Conservation (phyloP, 2,329 filamentous ascomycete genomes). For the Aspergillus sp. region DNA sequence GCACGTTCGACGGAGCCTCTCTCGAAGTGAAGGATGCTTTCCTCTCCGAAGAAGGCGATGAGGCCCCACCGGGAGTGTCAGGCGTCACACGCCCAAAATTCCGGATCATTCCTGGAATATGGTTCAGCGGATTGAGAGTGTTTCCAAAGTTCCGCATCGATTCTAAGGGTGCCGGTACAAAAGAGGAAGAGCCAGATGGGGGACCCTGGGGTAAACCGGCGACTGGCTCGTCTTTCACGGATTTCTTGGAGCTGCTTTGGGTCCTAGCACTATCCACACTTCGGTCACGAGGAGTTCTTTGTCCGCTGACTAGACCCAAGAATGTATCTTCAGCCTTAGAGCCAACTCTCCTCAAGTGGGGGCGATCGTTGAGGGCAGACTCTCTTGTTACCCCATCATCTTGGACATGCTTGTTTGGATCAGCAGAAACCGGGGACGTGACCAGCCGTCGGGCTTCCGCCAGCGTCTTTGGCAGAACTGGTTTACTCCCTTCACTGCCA, state of each 20-base stretch:
- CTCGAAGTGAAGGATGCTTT: constrained; percentile 20
- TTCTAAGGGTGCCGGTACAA: constrained; percentile 62
- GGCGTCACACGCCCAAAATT: constrained; percentile 61
- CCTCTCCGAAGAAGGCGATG: constrained; percentile 40
- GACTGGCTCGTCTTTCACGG: constrained; percentile 21
- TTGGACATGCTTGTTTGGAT: constrained; percentile 44
- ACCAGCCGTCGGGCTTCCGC: constrained; percentile 91
- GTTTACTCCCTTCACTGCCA: constrained; percentile 36
- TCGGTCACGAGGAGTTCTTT: constrained; percentile 62
- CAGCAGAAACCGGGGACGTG: constrained; percentile 47
- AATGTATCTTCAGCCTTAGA: constrained; percentile 62
- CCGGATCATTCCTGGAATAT: constrained; percentile 73
- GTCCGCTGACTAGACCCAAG: constrained; percentile 68
- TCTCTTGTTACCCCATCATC: constrained; percentile 55
- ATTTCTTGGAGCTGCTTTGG: constrained; percentile 40
- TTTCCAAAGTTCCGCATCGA: constrained; percentile 78
- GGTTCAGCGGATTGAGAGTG: constrained; percentile 77
- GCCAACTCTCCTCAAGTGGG: constrained; percentile 32
- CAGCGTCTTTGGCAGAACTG: constrained; percentile 76
- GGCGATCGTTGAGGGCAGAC: constrained; percentile 28
- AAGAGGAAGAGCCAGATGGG: constrained; percentile 22
- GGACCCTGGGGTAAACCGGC: constrained; percentile 15
- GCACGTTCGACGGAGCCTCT: constrained; percentile 11
- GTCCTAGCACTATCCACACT: constrained; percentile 66
- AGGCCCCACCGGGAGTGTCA: constrained; percentile 39